phyloP scores from a whole-genome alignment of 768 basidiomycete species.

The Hericium coralloides region DNA sequence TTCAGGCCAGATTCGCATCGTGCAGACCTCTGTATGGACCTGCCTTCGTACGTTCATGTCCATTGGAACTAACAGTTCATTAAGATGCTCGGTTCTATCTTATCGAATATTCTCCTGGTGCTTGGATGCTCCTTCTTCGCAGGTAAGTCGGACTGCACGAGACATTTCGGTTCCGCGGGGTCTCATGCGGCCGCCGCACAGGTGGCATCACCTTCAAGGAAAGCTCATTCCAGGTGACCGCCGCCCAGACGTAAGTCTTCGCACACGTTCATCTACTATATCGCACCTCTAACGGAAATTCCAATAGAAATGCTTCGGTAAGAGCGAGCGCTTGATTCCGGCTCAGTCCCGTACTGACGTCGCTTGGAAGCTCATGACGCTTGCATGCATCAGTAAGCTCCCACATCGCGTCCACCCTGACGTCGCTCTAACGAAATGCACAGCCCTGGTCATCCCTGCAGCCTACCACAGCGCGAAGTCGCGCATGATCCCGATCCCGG shows the following conservation, averaged over 20 bases:
- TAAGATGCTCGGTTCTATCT: conserved; percentile 83
- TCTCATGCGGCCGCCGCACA: conserved; percentile 16
- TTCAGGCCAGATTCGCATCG: conserved; percentile 73
- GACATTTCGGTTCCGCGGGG: background rate
- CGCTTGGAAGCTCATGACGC: conserved; percentile 60
- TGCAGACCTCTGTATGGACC: conserved; percentile 73
- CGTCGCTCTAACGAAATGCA: background rate
- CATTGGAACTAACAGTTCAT: background rate
- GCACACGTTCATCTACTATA: background rate
- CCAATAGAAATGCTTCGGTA: conserved; percentile 9
- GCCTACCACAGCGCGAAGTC: conserved; percentile 56
- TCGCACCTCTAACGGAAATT: background rate
- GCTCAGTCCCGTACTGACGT: background rate
- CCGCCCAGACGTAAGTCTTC: conserved; percentile 71
- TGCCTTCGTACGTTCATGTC: background rate
- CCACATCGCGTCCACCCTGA: background rate
- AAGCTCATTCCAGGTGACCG: conserved; percentile 71
- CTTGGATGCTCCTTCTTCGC: conserved; percentile 88
- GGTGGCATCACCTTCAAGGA: conserved; percentile 61
- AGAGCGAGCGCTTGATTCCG: background rate
- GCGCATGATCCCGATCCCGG: background rate
- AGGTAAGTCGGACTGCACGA: conserved; percentile 29
- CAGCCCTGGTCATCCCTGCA: conserved; percentile 83
- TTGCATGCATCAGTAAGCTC: conserved; percentile 73
- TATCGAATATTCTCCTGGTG: conserved; percentile 86